Conservation (phyloP, 2,329 filamentous ascomycete genomes). For the Monosporascus sp. region DNA sequence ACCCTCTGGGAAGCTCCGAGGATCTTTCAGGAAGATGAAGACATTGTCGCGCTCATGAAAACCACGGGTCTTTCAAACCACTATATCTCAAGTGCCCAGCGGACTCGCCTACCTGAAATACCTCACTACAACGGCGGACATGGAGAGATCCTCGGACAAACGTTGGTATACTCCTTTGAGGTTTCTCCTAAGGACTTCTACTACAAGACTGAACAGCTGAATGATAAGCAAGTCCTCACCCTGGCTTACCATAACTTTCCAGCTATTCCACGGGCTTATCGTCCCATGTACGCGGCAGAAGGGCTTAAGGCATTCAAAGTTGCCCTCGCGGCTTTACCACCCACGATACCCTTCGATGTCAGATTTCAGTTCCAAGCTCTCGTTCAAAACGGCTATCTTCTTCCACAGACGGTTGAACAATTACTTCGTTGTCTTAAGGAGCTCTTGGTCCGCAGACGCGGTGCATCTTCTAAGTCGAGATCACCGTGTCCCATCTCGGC, state of each 20-base stretch:
- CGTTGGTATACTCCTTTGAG: constrained; percentile 40
- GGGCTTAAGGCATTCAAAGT: constrained; percentile 29
- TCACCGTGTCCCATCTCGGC: constrained; percentile 40
- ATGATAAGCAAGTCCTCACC: constrained; percentile 19
- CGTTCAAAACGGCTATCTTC: constrained; percentile 57
- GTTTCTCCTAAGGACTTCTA: constrained; percentile 23
- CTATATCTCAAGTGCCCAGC: constrained; percentile 10
- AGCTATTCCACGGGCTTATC: constrained; percentile 1
- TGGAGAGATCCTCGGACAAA: constrained; percentile 31
- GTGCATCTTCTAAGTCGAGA: neutral
- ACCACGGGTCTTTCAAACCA: constrained; percentile 11
- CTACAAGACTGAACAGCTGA: constrained; percentile 23
- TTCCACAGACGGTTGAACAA: constrained; percentile 45
- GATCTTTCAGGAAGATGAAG: constrained; percentile 34
- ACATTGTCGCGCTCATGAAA: constrained; percentile 8
- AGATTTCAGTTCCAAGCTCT: constrained; percentile 61
- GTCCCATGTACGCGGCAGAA: constrained; percentile 12
- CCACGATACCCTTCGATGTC: constrained; percentile 44
- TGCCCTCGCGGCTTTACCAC: constrained; percentile 21
- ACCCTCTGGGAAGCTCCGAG: constrained; percentile 48
- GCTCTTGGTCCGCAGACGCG: constrained; percentile 8
- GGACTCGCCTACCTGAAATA: constrained; percentile 26
- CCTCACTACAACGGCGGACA: constrained; percentile 23
- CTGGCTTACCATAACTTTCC: constrained; percentile 20
- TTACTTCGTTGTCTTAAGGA: constrained; percentile 41